Evolutionary conservation across 2,329 filamentous ascomycete genomes (phyloP), one percentile per base, ranked within the genome.

Genomic region (Aspergillus arachidicola): DNA sequence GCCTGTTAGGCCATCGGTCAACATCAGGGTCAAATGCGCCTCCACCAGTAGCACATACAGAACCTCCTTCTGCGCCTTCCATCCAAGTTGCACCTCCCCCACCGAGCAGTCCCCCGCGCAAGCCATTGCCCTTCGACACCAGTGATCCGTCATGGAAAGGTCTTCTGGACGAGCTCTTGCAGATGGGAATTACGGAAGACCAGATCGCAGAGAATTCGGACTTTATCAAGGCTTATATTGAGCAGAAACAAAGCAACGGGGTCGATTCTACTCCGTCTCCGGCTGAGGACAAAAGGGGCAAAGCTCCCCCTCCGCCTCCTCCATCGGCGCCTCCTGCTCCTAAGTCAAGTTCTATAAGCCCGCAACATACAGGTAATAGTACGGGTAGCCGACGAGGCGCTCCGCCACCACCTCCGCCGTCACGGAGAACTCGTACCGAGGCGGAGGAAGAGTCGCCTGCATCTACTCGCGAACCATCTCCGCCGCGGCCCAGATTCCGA

Each of bases 401-500:
- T 57, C 86, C 88, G 34, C 87, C 87, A 38, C 86, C 87, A 16
- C 87, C 85, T 48, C 84, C 84, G 21, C 83, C 83, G 66, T 80
- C 82, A 50, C 77, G 84, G 59, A 80, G 83, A 68, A 71, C 75
- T 53, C 77, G 76, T 23, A 67, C 75, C 41, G 82, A 84, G 55
- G 68, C 71, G 72, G 89, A 70, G 78, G 89, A 78, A 78, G 90
- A 83, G 81, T 85, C 77, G 77, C 79, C 81, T 19, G 80, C 81
- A 43, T 87, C 91, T n/a, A 86, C 90, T 34, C 85, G 89, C 72
- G 90, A 92, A 64, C 86, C 90, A 16, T 88, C 89, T 16, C 91
- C 92, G 14, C 87, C 89, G 26, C 86, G 89, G 58, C 87, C 87
- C 10, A 86, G 85, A 70, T 98, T 96, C 81, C 86, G 89, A 68